These are phyloP conservation scores for Penicillium alfredii DNA, from an alignment of 495 filamentous ascomycete species.

Conservation along the genomic window DNA sequence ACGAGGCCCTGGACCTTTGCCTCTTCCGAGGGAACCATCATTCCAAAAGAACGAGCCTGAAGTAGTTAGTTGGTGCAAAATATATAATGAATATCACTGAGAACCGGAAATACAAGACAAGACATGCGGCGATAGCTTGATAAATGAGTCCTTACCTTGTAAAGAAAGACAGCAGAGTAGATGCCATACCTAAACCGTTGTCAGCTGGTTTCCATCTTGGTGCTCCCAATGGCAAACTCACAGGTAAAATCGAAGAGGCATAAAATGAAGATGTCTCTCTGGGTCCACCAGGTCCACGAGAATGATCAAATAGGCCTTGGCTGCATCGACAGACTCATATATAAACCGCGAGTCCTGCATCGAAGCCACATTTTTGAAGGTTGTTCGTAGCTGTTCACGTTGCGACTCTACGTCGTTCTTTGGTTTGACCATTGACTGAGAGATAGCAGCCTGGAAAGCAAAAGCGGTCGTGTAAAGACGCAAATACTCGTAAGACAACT, in stretches of 20 bases:
- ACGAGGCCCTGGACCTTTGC: slow-evolving; percentile 48
- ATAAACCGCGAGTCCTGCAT: slow-evolving; percentile 59
- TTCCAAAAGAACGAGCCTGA: slow-evolving; percentile 49
- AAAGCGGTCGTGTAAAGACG: slow-evolving; percentile 62
- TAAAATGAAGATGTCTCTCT: slow-evolving; percentile 50
- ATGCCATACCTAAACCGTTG: slow-evolving; percentile 38
- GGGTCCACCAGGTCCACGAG: slow-evolving; percentile 51
- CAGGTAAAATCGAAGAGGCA: slow-evolving; percentile 55
- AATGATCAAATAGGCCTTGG: slow-evolving; percentile 51
- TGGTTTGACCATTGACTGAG: slow-evolving; percentile 46
- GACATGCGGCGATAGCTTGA: no score
- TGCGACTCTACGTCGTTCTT: slow-evolving; percentile 34
- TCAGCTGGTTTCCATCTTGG: slow-evolving; percentile 5
- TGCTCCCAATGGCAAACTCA: slow-evolving; percentile 21
- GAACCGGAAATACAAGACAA: no score
- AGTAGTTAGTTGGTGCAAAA: neutral
- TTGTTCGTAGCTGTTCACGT: slow-evolving; percentile 37
- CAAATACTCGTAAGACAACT: slow-evolving; percentile 59
- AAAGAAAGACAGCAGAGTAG: slow-evolving; percentile 52
- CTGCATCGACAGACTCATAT: slow-evolving; percentile 58
- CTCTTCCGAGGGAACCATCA: slow-evolving; percentile 47
- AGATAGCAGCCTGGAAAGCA: slow-evolving; percentile 61
- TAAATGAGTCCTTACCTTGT: slow-evolving; percentile 37
- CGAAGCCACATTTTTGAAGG: slow-evolving; percentile 49
- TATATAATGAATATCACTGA: neutral